Percentiles rank a stretch among this genome's conserved stretches.
These are phyloP conservation scores for Polygonum aviculare DNA, from an alignment of 148 eudicot species.

Conservation along the genomic window DNA sequence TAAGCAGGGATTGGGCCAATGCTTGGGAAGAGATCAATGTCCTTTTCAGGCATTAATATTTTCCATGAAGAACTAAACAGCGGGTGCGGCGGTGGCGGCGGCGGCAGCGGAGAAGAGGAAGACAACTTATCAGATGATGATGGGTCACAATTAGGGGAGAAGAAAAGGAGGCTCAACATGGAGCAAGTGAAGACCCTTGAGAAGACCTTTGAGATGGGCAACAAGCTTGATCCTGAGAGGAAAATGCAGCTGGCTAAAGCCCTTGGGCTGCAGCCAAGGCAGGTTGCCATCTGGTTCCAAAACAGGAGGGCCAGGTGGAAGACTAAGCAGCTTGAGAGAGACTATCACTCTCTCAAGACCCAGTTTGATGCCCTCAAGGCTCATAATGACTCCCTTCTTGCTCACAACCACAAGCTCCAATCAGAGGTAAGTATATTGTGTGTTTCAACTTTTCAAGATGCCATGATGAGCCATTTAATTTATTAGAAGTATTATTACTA, in stretches of 20 bases:
- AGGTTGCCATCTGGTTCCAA: constrained; percentile 93
- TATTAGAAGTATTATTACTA: background rate
- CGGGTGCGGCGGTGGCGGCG: background rate
- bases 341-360: constrained; percentile 69
- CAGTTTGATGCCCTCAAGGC: constrained; percentile 80
- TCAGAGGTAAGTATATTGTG: constrained; percentile 45
- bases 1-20: constrained; percentile 32
- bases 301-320: constrained; percentile 94
- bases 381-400: constrained; percentile 65
- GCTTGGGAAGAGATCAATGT: constrained; percentile 84
- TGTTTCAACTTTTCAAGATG: background rate
- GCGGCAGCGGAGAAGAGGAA: background rate
- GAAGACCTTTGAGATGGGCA: constrained; percentile 80
- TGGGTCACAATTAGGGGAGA: constrained; percentile 68
- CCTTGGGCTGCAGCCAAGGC: constrained; percentile 90
- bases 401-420: constrained; percentile 75
- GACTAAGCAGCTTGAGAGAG: constrained; percentile 90
- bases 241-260: constrained; percentile 89
- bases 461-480: background rate
- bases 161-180: constrained; percentile 81
- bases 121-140: constrained; percentile 71
- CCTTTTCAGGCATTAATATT: constrained; percentile 55
- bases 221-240: constrained; percentile 92
- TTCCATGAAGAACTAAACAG: background rate
- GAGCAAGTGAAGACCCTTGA: constrained; percentile 92